Conservation (phyloP, 306 rosid genomes). For the Quercus engelmannii region DNA sequence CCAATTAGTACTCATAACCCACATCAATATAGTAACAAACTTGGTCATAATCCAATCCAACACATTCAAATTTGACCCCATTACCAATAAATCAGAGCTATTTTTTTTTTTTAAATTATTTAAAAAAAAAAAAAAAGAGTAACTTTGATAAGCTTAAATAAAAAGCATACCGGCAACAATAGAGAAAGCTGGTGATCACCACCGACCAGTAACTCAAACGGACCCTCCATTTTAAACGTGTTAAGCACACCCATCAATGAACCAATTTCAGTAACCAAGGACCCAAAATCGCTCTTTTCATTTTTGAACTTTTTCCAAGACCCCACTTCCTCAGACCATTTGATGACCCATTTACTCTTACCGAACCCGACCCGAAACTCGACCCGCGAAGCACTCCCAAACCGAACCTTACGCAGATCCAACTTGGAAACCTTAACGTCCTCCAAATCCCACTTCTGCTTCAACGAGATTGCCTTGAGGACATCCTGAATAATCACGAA, state of each 20-base stretch:
- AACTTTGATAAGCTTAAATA: not conserved
- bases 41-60: not conserved
- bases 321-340: slow-evolving; percentile 44
- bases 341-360: slow-evolving; percentile 36
- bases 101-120: too few relatives aligned
- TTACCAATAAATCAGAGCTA: not conserved
- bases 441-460: slow-evolving; percentile 56
- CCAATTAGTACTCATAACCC: not conserved
- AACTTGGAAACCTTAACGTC: slow-evolving; percentile 43
- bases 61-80: not conserved
- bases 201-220: slow-evolving; percentile 59
- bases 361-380: slow-evolving; percentile 62
- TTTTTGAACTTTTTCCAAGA: slow-evolving; percentile 56
- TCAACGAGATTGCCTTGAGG: slow-evolving; percentile 56
- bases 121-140: not conserved
- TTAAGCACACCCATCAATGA: slow-evolving; percentile 49
- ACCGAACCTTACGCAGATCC: slow-evolving; percentile 53
- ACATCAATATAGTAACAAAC: not conserved
- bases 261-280: slow-evolving; percentile 36
- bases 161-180: slow-evolving; percentile 52
- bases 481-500: slow-evolving; percentile 52
- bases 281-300: slow-evolving; percentile 43
- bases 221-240: slow-evolving; percentile 62
- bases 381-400: slow-evolving; percentile 41
- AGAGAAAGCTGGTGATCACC: slow-evolving; percentile 42